Percentiles rank a stretch among this genome's conserved stretches.
Evolutionary conservation across 2,329 filamentous ascomycete species (phyloP).

Genomic region (Verticillium nonalfalfae): DNA sequence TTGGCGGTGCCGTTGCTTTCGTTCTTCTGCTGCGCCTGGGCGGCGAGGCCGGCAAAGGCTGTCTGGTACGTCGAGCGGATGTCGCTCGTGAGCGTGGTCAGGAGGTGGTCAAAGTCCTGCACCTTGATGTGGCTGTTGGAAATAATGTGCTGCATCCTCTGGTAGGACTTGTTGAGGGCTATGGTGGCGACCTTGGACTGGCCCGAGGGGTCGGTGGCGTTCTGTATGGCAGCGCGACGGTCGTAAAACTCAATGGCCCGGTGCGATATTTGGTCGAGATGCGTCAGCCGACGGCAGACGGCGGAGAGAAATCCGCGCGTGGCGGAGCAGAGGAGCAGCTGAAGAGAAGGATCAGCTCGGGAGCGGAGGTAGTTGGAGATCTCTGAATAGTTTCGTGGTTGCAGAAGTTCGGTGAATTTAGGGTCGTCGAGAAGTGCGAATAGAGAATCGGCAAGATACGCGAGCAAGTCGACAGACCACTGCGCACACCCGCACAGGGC

Average conservation of each 20-base stretch:
- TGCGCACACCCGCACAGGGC: conserved; percentile 67
- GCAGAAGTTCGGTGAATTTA: conserved; percentile 44
- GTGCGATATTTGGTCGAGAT: conserved; percentile 44
- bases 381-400: conserved; percentile 37
- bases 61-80: conserved; percentile 44
- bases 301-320: conserved; percentile 67
- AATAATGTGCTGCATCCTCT: conserved; percentile 44
- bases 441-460: conserved; percentile 54
- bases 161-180: conserved; percentile 51
- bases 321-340: conserved; percentile 65
- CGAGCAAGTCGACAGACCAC: conserved; percentile 70
- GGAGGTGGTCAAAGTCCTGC: conserved; percentile 55
- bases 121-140: conserved; percentile 49
- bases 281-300: conserved; percentile 56
- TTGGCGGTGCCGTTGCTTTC: conserved; percentile 17
- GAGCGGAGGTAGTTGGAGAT: conserved; percentile 45
- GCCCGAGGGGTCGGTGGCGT: conserved; percentile 32
- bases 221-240: conserved; percentile 25
- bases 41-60: conserved; percentile 35
- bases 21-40: conserved; percentile 27
- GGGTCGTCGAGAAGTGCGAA: conserved; percentile 48
- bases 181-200: conserved; percentile 34
- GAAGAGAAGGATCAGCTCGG: conserved; percentile 52
- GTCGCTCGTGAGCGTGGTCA: conserved; percentile 41
- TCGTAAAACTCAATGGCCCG: conserved; percentile 46